Evolutionary conservation across 2,329 filamentous ascomycete genomes (phyloP), one percentile per base, ranked within the genome.

Genomic region (Xylariaceae sp.): DNA sequence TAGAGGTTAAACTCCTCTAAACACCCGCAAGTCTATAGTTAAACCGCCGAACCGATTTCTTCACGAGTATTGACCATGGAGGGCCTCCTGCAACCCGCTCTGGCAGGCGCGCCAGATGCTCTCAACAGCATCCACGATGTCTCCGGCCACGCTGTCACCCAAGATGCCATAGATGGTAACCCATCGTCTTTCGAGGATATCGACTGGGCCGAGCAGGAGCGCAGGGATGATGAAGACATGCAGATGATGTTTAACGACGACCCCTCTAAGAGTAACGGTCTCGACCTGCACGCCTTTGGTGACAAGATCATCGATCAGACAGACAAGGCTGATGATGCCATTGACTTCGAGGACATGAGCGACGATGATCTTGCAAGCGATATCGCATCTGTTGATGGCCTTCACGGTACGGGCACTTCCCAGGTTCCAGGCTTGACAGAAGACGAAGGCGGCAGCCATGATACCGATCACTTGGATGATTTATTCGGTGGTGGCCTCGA

Each of bases 361-460:
- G 92, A 97, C 68, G 91, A 95, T 67, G 92, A 96, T 59, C 79
- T 96, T 7, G 87, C 90, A 10, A 89, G 94, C 6, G 85, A 89
- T 56, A 80, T 85, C 51, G 62, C 53, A 37, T 59, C 56, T 36
- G 56, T 40, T 19, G 46, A 51, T 39, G 57, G 49, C 29, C 71
- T 70, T 26, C 71, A 70, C 10, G 54, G 50, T 41, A 70, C 67
- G 5, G 70, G 67, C 48, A 65, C 68, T 15, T 77, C 74, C 13
- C 68, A 82, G 51, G 67, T 77, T n/a, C 79, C 80, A 0, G 77
- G 74, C 10, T 66, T 83, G 26, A 81, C 78, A 1, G 82, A 86
- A 58, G 82, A 86, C 63, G 79, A 78, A 42, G 80, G 79, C 46
- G 80, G 78, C 2, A 84, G 78, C 55, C 76, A 84, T 63, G 80